Evolutionary conservation across 352 stramenopile species (phyloP).

Genomic region (Phytophthora crassamura): DNA sequence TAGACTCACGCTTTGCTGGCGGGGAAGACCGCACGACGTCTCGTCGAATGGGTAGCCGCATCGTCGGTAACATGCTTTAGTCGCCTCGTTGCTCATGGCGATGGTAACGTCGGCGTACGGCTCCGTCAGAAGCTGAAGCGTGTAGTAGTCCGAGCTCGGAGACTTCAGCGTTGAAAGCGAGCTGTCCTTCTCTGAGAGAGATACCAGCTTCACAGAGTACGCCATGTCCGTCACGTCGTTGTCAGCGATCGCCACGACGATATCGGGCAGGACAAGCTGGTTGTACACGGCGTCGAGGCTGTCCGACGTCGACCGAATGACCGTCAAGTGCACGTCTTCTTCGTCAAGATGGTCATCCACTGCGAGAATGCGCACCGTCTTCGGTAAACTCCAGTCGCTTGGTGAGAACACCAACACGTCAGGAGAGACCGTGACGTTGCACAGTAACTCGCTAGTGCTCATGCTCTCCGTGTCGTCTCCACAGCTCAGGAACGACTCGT

Average conservation of each 20-base stretch:
- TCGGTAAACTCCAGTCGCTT: slow-evolving; percentile 63
- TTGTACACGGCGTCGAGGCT: slow-evolving; percentile 71
- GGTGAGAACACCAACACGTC: slow-evolving; percentile 55
- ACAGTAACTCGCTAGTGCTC: slow-evolving; percentile 39
- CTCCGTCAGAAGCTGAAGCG: slow-evolving; percentile 58
- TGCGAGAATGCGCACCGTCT: slow-evolving; percentile 73
- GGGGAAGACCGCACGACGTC: slow-evolving; percentile 57
- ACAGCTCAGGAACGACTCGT: slow-evolving; percentile 26
- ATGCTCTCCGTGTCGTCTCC: slow-evolving; percentile 30
- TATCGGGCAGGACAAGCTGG: slow-evolving; percentile 59
- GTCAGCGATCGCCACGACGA: slow-evolving; percentile 72
- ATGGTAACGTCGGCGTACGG: slow-evolving; percentile 79
- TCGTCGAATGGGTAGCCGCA: slow-evolving; percentile 74
- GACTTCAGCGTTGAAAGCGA: slow-evolving; percentile 24
- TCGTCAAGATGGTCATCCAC: slow-evolving; percentile 79
- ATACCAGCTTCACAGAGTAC: slow-evolving; percentile 55
- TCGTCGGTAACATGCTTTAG: slow-evolving; percentile 66
- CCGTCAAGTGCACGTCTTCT: slow-evolving; percentile 63
- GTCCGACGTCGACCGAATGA: slow-evolving; percentile 48
- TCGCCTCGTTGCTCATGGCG: slow-evolving; percentile 78
- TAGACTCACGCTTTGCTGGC: slow-evolving; percentile 70
- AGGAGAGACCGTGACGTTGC: slow-evolving; percentile 72
- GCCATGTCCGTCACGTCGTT: slow-evolving; percentile 61
- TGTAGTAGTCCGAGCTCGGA: slow-evolving; percentile 45
- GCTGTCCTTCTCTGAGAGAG: slow-evolving; percentile 46